Conservation (phyloP, 75 land plant genomes). For the Cupressus sempervirens region DNA sequence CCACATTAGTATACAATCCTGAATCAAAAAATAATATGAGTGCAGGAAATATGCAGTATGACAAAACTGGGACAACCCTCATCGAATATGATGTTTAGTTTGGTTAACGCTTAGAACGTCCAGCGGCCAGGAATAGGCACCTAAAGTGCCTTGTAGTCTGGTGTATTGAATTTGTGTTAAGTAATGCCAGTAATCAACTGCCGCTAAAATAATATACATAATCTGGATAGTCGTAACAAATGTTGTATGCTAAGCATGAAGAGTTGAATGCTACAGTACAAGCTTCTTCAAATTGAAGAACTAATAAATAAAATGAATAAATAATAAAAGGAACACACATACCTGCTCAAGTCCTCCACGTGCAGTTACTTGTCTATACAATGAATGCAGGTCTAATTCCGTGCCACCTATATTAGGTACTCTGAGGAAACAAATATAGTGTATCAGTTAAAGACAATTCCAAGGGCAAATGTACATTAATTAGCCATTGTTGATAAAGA, state of each 20-base stretch:
- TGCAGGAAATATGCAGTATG: not conserved
- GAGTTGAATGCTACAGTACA: not conserved
- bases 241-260: not conserved
- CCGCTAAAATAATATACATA: not conserved
- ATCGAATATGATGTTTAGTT: not conserved
- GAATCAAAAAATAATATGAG: not conserved
- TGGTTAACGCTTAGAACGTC: not conserved
- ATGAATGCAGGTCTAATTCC: slow-evolving; percentile 25
- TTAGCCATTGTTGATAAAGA: not conserved
- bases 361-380: slow-evolving; percentile 26
- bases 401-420: slow-evolving; percentile 36
- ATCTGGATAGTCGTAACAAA: not conserved
- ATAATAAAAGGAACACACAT: not conserved
- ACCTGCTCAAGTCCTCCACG: slow-evolving; percentile 43
- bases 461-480: not conserved
- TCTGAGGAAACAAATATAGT: slow-evolving; percentile 2
- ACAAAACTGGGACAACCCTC: not conserved
- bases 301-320: not conserved
- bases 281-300: not conserved
- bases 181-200: not conserved
- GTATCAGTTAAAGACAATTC: not conserved
- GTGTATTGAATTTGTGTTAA: not conserved
- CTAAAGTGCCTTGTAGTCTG: not conserved
- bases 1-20: not conserved
- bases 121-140: not conserved